Evolutionary conservation across 2,329 filamentous ascomycete genomes (phyloP), one percentile per base, ranked within the genome.

Genomic region (Fusarium sp.): DNA sequence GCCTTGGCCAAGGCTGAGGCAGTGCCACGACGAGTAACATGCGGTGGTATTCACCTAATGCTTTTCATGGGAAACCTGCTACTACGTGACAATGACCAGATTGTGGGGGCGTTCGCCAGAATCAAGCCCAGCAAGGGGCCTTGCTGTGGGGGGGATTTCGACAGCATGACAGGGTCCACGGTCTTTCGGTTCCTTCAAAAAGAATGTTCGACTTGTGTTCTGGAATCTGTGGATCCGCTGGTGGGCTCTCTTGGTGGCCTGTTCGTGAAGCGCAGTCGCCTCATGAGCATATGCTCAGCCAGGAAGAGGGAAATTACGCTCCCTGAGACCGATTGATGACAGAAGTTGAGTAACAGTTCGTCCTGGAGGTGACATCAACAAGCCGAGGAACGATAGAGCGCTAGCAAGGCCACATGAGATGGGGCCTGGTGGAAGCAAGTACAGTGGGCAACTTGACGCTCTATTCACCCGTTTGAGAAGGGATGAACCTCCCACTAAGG

Each of bases 21-120:
- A 31, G 38, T 38, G 50, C 54, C 68, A 69, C 59, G 65, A 65
- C 56, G 20, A 59, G 47, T 38, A 63, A 66, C 56, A 69, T 74
- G 69, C 70, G 67, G 66, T 74, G 72, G 65, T 66, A 71, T 67
- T 70, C 72, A 73, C 69, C 50, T 37, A 34, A 67, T 59, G 47
- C 57, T 38, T 60, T 54, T 40, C 34, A 62, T 67, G 22, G 56
- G 67, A 59, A 73, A 65, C 45, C 58, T 60, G 40, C 24, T 63
- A 61, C 47, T 40, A 37, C 52, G 56, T 63, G 47, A 59, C 45
- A 64, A 71, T 65, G 64, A 65, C 61, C 65, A 62, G 69, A 72
- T 69, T 59, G 76, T 73, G 74, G 74, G 72, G 75, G 73, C 35
- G 60, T 66, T 76, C 73, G 65, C 62, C 42, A 56, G 62, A 64